phyloP scores from a whole-genome alignment of 2,329 filamentous ascomycete genomes.

The Grosmannia huntii region DNA sequence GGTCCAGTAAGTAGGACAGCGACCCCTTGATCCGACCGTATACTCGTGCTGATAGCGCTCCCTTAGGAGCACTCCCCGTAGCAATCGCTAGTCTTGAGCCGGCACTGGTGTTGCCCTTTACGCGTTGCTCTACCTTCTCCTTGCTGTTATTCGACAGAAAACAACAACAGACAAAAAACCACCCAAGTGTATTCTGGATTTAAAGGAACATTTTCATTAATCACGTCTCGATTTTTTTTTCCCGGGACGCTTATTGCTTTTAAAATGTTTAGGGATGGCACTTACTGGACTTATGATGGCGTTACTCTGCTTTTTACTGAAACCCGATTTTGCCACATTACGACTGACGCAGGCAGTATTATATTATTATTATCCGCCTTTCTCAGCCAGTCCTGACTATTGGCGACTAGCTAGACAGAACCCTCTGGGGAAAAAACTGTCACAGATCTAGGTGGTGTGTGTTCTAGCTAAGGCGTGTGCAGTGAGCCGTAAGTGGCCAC shows the following conservation, averaged over 20 bases:
- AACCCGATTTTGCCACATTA: neutral
- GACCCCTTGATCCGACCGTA: neutral
- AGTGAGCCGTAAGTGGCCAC: too few relatives aligned
- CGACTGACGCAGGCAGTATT: neutral
- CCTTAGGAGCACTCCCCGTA: slow-evolving; percentile 27
- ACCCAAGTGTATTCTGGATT: neutral
- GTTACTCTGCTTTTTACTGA: neutral
- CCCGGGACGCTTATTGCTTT: neutral
- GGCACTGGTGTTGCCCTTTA: neutral
- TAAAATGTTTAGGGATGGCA: neutral
- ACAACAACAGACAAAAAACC: neutral
- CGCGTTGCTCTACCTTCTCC: neutral
- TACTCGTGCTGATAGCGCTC: neutral
- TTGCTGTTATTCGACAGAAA: neutral
- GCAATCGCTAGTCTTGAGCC: slow-evolving; percentile 28
- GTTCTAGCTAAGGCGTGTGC: too few relatives aligned
- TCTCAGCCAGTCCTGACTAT: too few relatives aligned
- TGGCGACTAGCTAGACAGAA: too few relatives aligned
- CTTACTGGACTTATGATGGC: neutral
- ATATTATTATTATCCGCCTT: too few relatives aligned
- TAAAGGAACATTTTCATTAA: neutral
- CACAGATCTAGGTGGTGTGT: too few relatives aligned
- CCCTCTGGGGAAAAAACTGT: too few relatives aligned
- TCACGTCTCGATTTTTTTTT: neutral
- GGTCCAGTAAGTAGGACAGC: slow-evolving; percentile 32